A percentile compares a stretch with the other conserved stretches of the same genome.
Evolutionary conservation across 192 early-diverging fungal species (phyloP).

Genomic region (Diversispora eburnea): DNA sequence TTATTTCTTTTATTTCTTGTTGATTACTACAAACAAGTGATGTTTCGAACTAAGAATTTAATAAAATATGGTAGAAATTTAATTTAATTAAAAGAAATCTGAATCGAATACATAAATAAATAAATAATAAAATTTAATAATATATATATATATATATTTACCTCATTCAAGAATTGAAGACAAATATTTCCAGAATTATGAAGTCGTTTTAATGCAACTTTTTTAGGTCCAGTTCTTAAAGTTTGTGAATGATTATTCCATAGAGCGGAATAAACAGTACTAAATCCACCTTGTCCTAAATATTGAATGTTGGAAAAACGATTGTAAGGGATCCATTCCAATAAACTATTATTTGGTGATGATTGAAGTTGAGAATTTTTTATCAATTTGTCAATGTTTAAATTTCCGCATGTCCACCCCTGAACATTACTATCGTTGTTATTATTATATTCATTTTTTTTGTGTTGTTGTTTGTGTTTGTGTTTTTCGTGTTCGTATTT

Average conservation of each 20-base stretch:
- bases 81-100: background rate
- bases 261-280: conserved; percentile 3
- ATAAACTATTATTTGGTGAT: background rate
- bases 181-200: conserved; percentile 17
- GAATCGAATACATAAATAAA: background rate
- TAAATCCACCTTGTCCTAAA: conserved; percentile 3
- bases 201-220: conserved; percentile 19
- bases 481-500: no score
- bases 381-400: conserved; percentile 4
- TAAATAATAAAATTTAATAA: no score
- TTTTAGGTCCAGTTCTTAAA: background rate
- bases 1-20: background rate
- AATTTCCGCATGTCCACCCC: no score
- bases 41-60: background rate
- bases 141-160: background rate
- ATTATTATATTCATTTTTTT: no score
- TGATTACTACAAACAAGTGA: background rate
- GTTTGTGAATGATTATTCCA: background rate
- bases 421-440: no score
- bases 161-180: conserved; percentile 11
- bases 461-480: no score
- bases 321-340: conserved; percentile 23
- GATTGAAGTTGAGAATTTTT: background rate
- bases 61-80: background rate
- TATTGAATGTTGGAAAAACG: conserved; percentile 4